Percentiles rank a stretch among this genome's conserved stretches.
These are phyloP conservation scores for Amphibolis antarctica DNA, from an alignment of 106 monocot genomes.

Conservation along the genomic window DNA sequence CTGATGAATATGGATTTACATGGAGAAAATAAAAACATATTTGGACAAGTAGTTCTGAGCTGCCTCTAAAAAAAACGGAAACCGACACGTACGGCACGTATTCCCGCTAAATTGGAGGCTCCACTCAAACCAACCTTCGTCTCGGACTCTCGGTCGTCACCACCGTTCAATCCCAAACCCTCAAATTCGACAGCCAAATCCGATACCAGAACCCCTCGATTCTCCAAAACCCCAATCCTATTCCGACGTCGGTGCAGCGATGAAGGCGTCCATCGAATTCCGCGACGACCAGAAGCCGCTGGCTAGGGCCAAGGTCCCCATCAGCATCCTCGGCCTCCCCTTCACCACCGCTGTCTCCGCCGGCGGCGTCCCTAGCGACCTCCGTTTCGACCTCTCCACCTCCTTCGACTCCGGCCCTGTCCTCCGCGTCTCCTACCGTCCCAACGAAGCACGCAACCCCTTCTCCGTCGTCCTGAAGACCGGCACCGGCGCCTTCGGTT, in stretches of 20 bases:
- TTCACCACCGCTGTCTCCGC: constrained; percentile 54
- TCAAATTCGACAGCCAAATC: not conserved
- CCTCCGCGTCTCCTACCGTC: constrained; percentile 69
- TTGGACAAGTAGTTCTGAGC: too few species aligned
- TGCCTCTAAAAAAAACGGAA: too few species aligned
- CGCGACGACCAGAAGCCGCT: constrained; percentile 58
- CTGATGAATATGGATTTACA: too few species aligned
- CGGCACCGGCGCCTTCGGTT: constrained; percentile 67
- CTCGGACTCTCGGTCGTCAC: too few species aligned
- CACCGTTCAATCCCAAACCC: not conserved
- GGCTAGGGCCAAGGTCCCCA: constrained; percentile 56
- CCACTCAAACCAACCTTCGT: too few species aligned
- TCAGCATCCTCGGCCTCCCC: constrained; percentile 73
- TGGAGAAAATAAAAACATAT: too few species aligned
- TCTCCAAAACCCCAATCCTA: constrained; percentile 1
- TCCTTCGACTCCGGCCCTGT: constrained; percentile 69
- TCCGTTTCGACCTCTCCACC: constrained; percentile 73
- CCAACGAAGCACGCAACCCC: constrained; percentile 51
- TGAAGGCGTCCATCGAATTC: constrained; percentile 92
- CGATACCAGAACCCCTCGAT: not conserved
- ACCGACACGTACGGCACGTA: too few species aligned
- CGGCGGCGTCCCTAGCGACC: constrained; percentile 53
- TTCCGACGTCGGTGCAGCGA: constrained; percentile 4
- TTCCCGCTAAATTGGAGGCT: too few species aligned
- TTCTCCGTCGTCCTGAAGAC: constrained; percentile 57